Conservation (phyloP, 108 stramenopile species). For the Skeletonema menzelii region DNA sequence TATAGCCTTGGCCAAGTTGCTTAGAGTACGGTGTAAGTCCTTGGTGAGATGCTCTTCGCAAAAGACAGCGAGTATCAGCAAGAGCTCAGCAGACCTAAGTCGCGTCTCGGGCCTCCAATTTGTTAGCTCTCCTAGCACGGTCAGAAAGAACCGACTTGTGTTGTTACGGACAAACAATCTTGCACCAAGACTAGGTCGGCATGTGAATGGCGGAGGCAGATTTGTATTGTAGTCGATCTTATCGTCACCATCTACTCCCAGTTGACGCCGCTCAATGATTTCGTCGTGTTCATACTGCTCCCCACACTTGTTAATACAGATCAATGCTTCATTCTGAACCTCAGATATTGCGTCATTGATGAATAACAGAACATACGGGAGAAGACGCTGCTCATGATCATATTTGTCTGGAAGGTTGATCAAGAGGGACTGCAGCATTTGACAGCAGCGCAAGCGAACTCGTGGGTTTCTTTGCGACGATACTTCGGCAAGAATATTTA, state of each 20-base stretch:
- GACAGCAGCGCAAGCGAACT: constrained; percentile 53
- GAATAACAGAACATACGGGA: constrained; percentile 77
- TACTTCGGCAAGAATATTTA: constrained; percentile 55
- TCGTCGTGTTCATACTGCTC: constrained; percentile 71
- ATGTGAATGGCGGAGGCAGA: constrained; percentile 64
- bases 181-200: constrained; percentile 69
- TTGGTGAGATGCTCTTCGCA: constrained; percentile 66
- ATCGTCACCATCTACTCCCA: constrained; percentile 77
- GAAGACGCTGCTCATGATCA: constrained; percentile 77
- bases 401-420: constrained; percentile 70
- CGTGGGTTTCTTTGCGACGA: constrained; percentile 43
- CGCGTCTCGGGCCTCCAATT: constrained; percentile 53
- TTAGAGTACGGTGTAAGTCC: constrained; percentile 44
- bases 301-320: constrained; percentile 59
- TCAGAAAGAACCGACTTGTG: constrained; percentile 62
- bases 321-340: constrained; percentile 24
- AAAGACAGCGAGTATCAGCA: constrained; percentile 48
- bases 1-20: constrained; percentile 39
- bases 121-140: constrained; percentile 69
- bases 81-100: constrained; percentile 36
- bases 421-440: constrained; percentile 63
- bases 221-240: constrained; percentile 46
- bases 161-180: constrained; percentile 72
- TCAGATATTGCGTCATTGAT: constrained; percentile 46
- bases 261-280: constrained; percentile 67